These are phyloP conservation scores for Lipomyces mesembrius DNA, from an alignment of 805 yeast genomes.

Conservation along the genomic window DNA sequence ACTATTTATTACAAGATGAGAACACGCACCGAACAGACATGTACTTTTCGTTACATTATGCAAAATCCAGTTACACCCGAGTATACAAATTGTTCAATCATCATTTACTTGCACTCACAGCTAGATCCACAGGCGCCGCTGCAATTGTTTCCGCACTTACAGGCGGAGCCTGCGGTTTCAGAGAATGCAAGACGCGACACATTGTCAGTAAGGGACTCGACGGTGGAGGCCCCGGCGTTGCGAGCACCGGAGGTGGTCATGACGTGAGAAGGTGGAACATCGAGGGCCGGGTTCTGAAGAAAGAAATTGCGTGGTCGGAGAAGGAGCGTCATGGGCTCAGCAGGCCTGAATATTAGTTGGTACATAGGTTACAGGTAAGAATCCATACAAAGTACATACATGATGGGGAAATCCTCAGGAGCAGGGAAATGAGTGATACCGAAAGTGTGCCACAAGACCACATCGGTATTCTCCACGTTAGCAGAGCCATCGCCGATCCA, in stretches of 20 bases:
- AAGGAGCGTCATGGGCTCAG: conserved; percentile 75
- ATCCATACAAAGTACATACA: conserved; percentile 51
- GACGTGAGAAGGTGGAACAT: conserved; percentile 59
- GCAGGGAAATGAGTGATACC: conserved; percentile 88
- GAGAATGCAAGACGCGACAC: conserved; percentile 32
- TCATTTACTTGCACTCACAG: conserved; percentile 12
- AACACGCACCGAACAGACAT: not conserved
- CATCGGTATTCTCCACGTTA: conserved; percentile 59
- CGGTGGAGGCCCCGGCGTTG: conserved; percentile 13
- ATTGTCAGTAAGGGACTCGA: conserved; percentile 32
- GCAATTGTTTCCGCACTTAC: not conserved
- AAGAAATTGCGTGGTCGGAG: conserved; percentile 81
- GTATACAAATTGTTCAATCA: not conserved
- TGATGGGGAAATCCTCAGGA: conserved; percentile 87
- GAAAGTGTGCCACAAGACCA: conserved; percentile 78
- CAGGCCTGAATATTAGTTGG: conserved; percentile 51
- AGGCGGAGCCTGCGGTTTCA: conserved; percentile 15
- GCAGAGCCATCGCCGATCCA: conserved; percentile 47
- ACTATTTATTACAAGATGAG: conserved; percentile 1
- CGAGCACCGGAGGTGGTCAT: conserved; percentile 31
- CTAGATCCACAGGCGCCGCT: not conserved
- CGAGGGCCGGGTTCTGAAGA: conserved; percentile 76
- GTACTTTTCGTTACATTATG: not conserved
- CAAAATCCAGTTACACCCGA: not conserved
- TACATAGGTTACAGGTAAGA: not conserved